phyloP scores from a whole-genome alignment of 352 stramenopile genomes.

The Pythium utonaiense region DNA sequence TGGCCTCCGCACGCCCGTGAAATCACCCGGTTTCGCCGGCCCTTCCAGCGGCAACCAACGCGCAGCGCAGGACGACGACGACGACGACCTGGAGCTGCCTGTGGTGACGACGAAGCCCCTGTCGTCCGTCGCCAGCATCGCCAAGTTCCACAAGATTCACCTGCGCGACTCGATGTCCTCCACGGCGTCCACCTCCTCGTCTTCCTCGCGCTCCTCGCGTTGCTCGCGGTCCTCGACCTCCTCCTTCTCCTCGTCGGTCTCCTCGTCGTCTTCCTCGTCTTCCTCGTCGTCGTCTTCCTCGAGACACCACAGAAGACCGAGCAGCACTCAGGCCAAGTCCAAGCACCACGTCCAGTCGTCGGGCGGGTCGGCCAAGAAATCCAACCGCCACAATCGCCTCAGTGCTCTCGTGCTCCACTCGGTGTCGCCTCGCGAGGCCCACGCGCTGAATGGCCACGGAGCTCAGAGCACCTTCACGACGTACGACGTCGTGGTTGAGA shows the following conservation, averaged over 20 bases:
- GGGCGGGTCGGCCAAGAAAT: constrained; percentile 15
- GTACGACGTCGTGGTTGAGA: constrained; percentile 62
- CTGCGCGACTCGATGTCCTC: neutral
- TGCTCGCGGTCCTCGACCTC: neutral
- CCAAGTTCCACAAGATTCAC: constrained; percentile 8
- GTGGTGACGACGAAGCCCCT: constrained; percentile 19
- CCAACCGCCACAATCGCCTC: constrained; percentile 37
- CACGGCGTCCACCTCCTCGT: neutral
- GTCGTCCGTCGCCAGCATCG: constrained; percentile 18
- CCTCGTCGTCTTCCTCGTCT: neutral
- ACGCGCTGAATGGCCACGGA: constrained; percentile 34
- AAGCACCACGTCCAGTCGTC: constrained; percentile 8
- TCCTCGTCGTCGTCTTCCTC: neutral
- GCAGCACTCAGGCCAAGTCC: neutral
- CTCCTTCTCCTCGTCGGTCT: neutral
- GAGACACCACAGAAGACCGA: neutral
- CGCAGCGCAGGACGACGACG: constrained; percentile 8
- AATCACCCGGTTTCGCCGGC: neutral
- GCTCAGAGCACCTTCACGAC: constrained; percentile 49
- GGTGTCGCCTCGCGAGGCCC: constrained; percentile 53
- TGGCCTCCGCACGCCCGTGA: neutral
- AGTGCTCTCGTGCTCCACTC: constrained; percentile 59
- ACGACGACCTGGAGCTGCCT: constrained; percentile 22
- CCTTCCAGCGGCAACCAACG: neutral
- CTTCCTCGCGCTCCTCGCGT: neutral